Percentiles rank a stretch among this genome's conserved stretches.
Conservation (phyloP, 164 flowering plant species). For the Macadamia integrifolia region DNA sequence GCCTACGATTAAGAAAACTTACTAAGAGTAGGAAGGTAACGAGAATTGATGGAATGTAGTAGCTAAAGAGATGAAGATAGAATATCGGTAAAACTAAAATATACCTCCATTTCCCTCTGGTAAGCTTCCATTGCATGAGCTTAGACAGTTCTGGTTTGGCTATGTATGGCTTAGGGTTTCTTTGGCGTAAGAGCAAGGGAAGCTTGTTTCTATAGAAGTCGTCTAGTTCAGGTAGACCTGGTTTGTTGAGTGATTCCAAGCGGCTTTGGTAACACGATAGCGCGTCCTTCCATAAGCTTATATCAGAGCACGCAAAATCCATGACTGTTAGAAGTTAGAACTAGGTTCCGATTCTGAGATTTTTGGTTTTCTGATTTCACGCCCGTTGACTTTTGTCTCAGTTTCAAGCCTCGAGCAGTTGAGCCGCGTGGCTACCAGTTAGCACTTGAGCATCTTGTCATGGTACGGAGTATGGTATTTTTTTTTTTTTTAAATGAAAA, state of each 20-base stretch:
- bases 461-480: too few relatives aligned
- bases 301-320: constrained; percentile 21
- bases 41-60: background rate
- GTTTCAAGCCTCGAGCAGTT: too few relatives aligned
- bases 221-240: constrained; percentile 40
- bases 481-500: too few relatives aligned
- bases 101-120: constrained; percentile 65
- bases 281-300: constrained; percentile 14
- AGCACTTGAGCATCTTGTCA: too few relatives aligned
- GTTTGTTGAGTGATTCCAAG: constrained; percentile 38
- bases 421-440: too few relatives aligned
- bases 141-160: constrained; percentile 50
- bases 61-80: background rate
- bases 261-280: constrained; percentile 17
- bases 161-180: constrained; percentile 60
- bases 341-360: too few relatives aligned
- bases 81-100: background rate
- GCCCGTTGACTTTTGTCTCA: too few relatives aligned
- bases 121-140: constrained; percentile 70
- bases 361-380: too few relatives aligned
- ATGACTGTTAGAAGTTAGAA: background rate
- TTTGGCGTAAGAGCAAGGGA: constrained; percentile 39
- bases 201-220: constrained; percentile 48
- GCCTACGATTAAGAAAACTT: constrained; percentile 23
- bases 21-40: background rate